A percentile compares a stretch with the other conserved stretches of the same genome.
phyloP scores from a whole-genome alignment of 768 basidiomycete genomes.

The Porphyrellus cyaneotinctus region DNA sequence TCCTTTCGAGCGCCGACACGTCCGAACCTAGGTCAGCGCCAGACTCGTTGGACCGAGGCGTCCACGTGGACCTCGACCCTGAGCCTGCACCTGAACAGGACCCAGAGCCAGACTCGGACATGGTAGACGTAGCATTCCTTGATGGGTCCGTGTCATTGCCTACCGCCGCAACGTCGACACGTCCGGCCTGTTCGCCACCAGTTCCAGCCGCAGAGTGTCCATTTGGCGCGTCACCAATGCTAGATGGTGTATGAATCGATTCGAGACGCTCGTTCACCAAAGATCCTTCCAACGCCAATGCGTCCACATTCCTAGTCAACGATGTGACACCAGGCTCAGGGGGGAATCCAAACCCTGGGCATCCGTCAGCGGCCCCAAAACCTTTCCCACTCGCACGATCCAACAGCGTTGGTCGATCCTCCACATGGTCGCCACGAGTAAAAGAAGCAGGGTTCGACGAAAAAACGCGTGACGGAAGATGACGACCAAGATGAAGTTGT shows the following conservation, averaged over 20 bases:
- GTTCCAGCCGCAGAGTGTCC: too few relatives aligned
- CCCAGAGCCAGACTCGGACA: neutral
- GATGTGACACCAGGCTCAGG: too few relatives aligned
- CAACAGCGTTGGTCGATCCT: neutral
- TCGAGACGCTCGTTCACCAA: neutral
- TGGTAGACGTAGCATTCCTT: too few relatives aligned
- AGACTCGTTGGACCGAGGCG: neutral
- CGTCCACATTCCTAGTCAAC: neutral
- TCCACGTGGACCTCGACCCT: neutral
- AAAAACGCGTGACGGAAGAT: neutral
- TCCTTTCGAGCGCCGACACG: constrained; percentile 34
- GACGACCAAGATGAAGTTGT: neutral
- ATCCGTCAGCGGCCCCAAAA: neutral
- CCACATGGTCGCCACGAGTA: neutral
- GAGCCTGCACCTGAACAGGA: neutral
- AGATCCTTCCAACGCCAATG: neutral
- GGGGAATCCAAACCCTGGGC: neutral
- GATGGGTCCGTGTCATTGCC: too few relatives aligned
- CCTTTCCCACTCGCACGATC: too few relatives aligned
- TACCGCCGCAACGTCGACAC: neutral
- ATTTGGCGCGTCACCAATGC: too few relatives aligned
- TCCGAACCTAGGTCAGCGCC: neutral
- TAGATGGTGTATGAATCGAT: too few relatives aligned
- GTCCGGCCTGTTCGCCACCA: neutral
- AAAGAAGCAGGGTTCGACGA: neutral